These are phyloP conservation scores for Pseudocercospora vitis DNA, from an alignment of 2,329 filamentous ascomycete genomes.

Conservation along the genomic window DNA sequence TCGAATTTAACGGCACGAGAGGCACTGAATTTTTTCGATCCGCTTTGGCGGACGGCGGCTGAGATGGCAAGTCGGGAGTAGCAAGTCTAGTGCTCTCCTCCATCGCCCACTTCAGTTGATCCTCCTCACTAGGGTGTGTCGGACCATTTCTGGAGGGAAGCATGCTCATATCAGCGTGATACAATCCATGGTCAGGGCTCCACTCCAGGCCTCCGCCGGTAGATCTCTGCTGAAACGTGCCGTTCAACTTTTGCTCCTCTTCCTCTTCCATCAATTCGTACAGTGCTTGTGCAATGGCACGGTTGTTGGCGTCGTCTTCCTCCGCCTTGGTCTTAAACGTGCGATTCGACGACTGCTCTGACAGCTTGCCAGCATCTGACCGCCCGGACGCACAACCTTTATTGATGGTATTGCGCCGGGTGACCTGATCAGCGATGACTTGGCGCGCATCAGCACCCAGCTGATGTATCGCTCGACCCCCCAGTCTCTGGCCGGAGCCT, in stretches of 20 bases:
- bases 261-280: conserved; percentile 87
- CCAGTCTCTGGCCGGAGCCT: conserved; percentile 70
- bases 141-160: not conserved
- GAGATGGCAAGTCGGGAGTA: not conserved
- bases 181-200: conserved; percentile 41
- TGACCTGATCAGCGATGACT: conserved; percentile 70
- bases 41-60: conserved; percentile 2
- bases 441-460: conserved; percentile 68
- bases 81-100: conserved; percentile 32
- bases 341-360: conserved; percentile 65
- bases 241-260: conserved; percentile 52
- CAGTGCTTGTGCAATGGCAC: conserved; percentile 79
- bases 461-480: conserved; percentile 57
- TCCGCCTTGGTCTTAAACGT: conserved; percentile 82
- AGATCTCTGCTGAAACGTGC: conserved; percentile 58
- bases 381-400: conserved; percentile 75
- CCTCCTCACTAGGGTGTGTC: conserved; percentile 35
- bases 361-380: conserved; percentile 65
- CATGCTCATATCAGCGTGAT: conserved; percentile 26
- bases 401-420: conserved; percentile 63
- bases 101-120: conserved; percentile 41
- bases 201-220: conserved; percentile 46
- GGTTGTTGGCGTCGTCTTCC: conserved; percentile 84
- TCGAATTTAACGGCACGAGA: not conserved
- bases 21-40: conserved; percentile 6